phyloP scores from a whole-genome alignment of 495 filamentous ascomycete genomes.

The Tetracladium setigerum region DNA sequence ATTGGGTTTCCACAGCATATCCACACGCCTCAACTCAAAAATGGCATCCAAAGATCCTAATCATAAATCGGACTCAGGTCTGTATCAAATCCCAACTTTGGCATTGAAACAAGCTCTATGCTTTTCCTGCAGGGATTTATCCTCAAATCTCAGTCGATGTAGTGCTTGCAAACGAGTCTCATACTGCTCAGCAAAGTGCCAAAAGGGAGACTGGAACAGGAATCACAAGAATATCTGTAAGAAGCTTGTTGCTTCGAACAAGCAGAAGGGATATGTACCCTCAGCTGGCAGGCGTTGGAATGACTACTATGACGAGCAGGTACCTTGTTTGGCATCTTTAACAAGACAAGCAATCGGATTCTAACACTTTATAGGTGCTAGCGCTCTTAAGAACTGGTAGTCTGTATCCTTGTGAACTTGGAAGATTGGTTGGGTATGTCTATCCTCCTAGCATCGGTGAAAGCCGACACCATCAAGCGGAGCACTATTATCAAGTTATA shows the following conservation, averaged over 20 bases:
- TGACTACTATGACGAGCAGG: constrained; percentile 3
- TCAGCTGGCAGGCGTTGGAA: constrained; percentile 3
- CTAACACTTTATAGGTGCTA: constrained; percentile 2
- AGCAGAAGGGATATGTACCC: neutral
- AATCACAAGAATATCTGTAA: constrained; percentile 9
- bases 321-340: constrained; percentile 5
- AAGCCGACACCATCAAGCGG: neutral
- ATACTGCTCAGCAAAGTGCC: constrained; percentile 11
- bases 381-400: neutral
- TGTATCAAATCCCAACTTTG: neutral
- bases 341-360: constrained; percentile 1
- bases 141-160: constrained; percentile 6
- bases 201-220: constrained; percentile 8
- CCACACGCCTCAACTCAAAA: constrained; percentile 9
- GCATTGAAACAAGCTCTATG: constrained; percentile 8
- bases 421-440: constrained; percentile 7
- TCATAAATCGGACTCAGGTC: too few relatives aligned
- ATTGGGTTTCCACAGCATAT: too few relatives aligned
- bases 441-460: neutral
- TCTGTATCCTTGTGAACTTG: constrained; percentile 6
- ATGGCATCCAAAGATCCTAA: constrained; percentile 7
- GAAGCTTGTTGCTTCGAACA: constrained; percentile 3
- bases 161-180: constrained; percentile 13
- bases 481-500: constrained; percentile 1
- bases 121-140: constrained; percentile 4